Percentiles rank a stretch among this genome's conserved stretches.
Conservation (phyloP, 73 alveolate species). For the Durusdinium trenchii region DNA sequence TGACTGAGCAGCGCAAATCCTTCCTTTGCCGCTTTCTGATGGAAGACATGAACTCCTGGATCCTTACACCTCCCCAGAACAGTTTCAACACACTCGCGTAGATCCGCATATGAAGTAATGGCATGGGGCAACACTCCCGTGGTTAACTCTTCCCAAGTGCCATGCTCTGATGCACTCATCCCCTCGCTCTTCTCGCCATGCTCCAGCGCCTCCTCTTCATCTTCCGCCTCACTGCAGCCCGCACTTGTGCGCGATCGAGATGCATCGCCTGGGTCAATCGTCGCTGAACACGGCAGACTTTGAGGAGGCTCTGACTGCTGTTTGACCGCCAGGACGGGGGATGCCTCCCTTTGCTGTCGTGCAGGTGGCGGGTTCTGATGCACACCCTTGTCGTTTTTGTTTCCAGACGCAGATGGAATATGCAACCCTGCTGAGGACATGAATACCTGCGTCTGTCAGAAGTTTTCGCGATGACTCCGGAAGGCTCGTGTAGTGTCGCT, state of each 20-base stretch:
- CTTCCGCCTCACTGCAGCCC: neutral
- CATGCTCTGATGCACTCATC: neutral
- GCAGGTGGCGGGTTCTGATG: neutral
- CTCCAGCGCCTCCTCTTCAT: neutral
- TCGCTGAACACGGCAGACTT: too few relatives aligned
- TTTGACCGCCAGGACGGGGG: neutral
- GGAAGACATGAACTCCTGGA: neutral
- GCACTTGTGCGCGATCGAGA: neutral
- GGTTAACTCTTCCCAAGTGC: too few relatives aligned
- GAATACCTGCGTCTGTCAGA: neutral
- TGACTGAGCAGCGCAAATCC: neutral
- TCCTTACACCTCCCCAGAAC: neutral
- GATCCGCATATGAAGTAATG: neutral
- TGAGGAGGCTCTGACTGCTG: neutral
- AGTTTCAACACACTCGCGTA: neutral
- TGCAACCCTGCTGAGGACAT: neutral
- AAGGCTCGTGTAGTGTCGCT: neutral
- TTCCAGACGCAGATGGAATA: too few relatives aligned
- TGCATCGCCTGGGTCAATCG: neutral
- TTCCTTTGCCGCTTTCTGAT: neutral
- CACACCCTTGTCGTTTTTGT: neutral
- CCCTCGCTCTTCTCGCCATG: neutral
- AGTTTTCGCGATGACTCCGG: neutral
- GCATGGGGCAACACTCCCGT: neutral
- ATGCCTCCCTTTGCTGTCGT: neutral